A percentile compares a stretch with the other conserved stretches of the same genome.
phyloP scores from a whole-genome alignment of 2,329 filamentous ascomycete genomes.

The Alternaria brassicicola region DNA sequence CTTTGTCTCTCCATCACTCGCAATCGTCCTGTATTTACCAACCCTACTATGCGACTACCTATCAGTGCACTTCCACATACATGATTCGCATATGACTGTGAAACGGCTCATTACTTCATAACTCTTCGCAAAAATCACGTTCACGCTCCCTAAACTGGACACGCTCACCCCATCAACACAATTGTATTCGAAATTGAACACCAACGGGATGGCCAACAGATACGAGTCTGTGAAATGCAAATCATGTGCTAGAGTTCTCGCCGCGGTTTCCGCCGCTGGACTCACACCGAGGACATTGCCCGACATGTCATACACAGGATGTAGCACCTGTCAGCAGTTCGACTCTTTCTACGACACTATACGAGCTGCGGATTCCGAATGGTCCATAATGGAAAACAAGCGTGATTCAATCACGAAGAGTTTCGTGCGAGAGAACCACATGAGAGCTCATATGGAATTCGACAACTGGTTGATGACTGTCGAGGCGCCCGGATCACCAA shows the following conservation, averaged over 20 bases:
- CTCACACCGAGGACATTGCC: constrained; percentile 8
- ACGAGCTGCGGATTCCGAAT: constrained; percentile 20
- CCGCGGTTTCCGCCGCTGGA: constrained; percentile 16
- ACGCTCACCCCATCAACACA: not conserved
- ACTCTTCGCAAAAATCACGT: not conserved
- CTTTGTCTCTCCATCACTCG: constrained; percentile 2
- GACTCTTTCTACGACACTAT: constrained; percentile 20
- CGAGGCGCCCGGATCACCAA: constrained; percentile 14
- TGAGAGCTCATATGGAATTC: constrained; percentile 24
- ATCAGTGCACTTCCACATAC: not conserved
- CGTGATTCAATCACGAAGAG: constrained; percentile 19
- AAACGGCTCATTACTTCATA: not conserved
- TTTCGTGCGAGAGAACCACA: constrained; percentile 20
- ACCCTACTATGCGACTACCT: not conserved
- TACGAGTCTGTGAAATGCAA: constrained; percentile 10
- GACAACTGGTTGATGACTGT: constrained; percentile 36
- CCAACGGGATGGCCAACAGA: constrained; percentile 1
- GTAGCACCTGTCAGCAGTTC: constrained; percentile 28
- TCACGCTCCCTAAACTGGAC: not conserved
- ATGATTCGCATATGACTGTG: not conserved
- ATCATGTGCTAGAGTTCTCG: constrained; percentile 14
- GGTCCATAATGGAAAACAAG: constrained; percentile 15
- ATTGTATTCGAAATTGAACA: not conserved
- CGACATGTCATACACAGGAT: constrained; percentile 7
- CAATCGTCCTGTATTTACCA: not conserved